Percentiles rank a stretch among this genome's conserved stretches.
These are phyloP conservation scores for Trypanosoma grayi DNA, from an alignment of 208 protist species.

Conservation along the genomic window DNA sequence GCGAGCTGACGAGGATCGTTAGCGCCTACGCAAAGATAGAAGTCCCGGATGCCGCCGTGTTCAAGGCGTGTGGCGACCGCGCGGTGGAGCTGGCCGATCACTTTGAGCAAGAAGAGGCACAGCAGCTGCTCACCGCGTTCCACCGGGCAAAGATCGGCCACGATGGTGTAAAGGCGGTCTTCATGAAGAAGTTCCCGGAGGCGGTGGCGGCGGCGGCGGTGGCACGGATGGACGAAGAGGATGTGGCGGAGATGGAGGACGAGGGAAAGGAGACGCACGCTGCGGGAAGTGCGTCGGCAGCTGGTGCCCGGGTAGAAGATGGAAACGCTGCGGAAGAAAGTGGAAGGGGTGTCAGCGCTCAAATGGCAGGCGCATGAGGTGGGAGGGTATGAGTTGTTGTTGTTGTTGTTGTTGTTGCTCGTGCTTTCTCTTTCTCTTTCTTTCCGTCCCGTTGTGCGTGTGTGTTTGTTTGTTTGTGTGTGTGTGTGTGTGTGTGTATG, in stretches of 20 bases:
- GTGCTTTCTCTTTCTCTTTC: neutral
- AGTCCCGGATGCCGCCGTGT: constrained; percentile 38
- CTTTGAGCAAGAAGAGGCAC: constrained; percentile 42
- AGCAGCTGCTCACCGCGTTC: constrained; percentile 29
- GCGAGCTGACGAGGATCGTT: constrained; percentile 43
- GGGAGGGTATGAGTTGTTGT: neutral
- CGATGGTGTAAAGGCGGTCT: constrained; percentile 18
- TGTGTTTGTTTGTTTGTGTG: neutral
- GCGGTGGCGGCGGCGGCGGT: constrained; percentile 10
- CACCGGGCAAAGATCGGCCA: constrained; percentile 24
- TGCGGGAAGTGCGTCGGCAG: neutral
- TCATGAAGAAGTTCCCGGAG: constrained; percentile 37
- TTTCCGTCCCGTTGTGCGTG: neutral
- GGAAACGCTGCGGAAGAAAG: too few species aligned
- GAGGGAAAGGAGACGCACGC: neutral
- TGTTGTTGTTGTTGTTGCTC: neutral
- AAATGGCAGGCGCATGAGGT: too few species aligned
- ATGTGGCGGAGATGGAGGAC: constrained; percentile 3
- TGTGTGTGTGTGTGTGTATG: neutral
- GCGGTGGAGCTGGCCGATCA: constrained; percentile 25
- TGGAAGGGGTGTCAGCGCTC: too few species aligned
- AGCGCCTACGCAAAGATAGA: constrained; percentile 48
- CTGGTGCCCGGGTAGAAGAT: too few species aligned
- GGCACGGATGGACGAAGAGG: neutral
- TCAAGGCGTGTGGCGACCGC: constrained; percentile 44